These are phyloP conservation scores for Buxus sempervirens DNA, from an alignment of 164 flowering plant species.

Conservation along the genomic window DNA sequence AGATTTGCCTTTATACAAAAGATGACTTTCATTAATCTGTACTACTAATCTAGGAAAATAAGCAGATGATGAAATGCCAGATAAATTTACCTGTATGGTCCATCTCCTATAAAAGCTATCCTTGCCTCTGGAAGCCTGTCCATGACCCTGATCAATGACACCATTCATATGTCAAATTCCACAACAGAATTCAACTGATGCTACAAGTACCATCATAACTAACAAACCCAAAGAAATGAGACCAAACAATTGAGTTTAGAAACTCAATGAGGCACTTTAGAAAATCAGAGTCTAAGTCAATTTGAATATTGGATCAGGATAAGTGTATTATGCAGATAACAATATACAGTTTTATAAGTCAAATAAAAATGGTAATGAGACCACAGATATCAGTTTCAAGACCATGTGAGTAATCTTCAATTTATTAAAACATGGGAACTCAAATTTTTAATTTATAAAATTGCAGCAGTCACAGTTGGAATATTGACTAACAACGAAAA, in stretches of 20 bases:
- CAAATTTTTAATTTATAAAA: not conserved
- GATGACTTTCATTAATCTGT: no score
- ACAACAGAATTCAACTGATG: conserved; percentile 2
- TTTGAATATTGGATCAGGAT: not conserved
- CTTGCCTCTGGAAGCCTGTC: conserved; percentile 82
- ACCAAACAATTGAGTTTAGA: not conserved
- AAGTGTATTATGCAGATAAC: not conserved
- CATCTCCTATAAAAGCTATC: conserved; percentile 96
- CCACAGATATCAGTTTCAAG: not conserved
- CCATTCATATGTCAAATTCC: conserved; percentile 15
- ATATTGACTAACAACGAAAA: not conserved
- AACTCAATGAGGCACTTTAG: not conserved
- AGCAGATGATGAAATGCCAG: not conserved
- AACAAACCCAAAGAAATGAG: not conserved
- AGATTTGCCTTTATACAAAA: not conserved
- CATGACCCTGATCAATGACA: conserved; percentile 67
- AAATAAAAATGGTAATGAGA: no score
- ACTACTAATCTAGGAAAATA: not conserved
- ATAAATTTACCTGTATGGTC: conserved; percentile 76
- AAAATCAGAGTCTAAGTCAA: not conserved
- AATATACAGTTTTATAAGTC: no score
- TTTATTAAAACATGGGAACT: not conserved
- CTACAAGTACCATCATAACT: not conserved
- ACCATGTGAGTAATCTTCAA: not conserved
- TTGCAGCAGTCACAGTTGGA: no score